Percentiles rank a stretch among this genome's conserved stretches.
phyloP scores from a whole-genome alignment of 2,329 filamentous ascomycete genomes.

The Penicillium fuscoglaucum region DNA sequence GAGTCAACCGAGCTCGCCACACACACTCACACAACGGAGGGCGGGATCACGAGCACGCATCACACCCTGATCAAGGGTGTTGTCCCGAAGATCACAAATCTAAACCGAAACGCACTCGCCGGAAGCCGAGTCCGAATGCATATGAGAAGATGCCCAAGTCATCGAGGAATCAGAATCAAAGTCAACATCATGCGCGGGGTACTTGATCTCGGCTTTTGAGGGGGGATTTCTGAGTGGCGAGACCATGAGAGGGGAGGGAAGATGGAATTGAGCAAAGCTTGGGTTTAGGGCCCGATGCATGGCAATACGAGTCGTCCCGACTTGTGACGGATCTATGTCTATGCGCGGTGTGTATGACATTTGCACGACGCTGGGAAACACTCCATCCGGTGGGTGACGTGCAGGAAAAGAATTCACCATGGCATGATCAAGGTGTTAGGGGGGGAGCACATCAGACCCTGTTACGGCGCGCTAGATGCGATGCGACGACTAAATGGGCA shows the following conservation, averaged over 20 bases:
- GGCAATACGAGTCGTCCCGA: neutral
- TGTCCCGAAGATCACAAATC: constrained; percentile 14
- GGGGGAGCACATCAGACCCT: too few species aligned
- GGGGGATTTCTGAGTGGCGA: neutral
- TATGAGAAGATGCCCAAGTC: constrained; percentile 49
- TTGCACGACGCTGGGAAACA: neutral
- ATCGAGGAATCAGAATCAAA: constrained; percentile 21
- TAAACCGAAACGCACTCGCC: constrained; percentile 28
- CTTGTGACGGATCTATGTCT: neutral
- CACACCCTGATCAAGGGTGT: constrained; percentile 23
- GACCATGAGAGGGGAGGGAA: neutral
- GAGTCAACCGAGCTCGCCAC: constrained; percentile 6
- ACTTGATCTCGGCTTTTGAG: constrained; percentile 4
- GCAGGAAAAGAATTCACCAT: too few species aligned
- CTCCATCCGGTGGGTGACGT: too few species aligned
- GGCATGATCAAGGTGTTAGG: neutral
- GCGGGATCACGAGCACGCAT: constrained; percentile 17
- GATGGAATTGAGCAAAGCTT: neutral
- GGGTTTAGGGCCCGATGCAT: neutral
- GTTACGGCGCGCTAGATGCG: neutral
- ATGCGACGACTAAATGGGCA: neutral
- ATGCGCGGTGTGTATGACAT: neutral
- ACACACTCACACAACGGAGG: constrained; percentile 23
- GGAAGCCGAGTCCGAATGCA: constrained; percentile 47
- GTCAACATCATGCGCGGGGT: constrained; percentile 11